Evolutionary conservation across 768 basidiomycete genomes (phyloP), one percentile per base, ranked within the genome.

Genomic region (Lactarius vividus): DNA sequence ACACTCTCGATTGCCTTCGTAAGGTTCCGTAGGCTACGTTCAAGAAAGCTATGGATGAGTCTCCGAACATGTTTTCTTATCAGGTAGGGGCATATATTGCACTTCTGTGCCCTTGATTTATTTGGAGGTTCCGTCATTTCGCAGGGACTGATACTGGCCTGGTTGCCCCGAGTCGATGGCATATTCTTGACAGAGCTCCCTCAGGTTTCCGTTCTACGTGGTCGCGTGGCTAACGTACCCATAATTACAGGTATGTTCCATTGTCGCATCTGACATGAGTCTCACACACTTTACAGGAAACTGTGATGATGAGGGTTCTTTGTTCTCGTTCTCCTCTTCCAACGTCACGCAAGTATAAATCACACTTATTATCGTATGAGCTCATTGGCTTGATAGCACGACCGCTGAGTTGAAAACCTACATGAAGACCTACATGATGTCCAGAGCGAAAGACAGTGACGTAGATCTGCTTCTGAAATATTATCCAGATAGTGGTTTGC

Each of bases 251-350:
- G 72, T 69, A n/a, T 4, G 64, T 68, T 57, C 13, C 23, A 49
- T 49, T 23, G 5, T 49, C 9, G 28, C 20, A 23, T 37, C 20
- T 13, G 35, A 28, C 10, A 62, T 54, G 2, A 53, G 67, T 23
- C 57, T 54, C 42, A 61, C 29, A 6, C 18, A n/a, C 20, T 16
- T 69, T 20, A 1, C 49, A 79, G 83, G 83, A 18, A 79, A 84
- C 67, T 79, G 78, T 66, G 84, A 87, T 59, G 87, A 88, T 59
- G 87, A 88, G 71, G 87, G 85, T 5, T 84, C 85, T 1, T 56
- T 77, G 3, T 79, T 78, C 70, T 67, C 77, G 0, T 35, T 77
- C 10, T 58, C 70, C 2, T 69, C 54, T 0, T 31, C 61, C 5
- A 77, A 77, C 61, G 67, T 79, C 56, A 72, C 74, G 77, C 77